Evolutionary conservation across 495 filamentous ascomycete species (phyloP).

Genomic region (Penicillium taxi): DNA sequence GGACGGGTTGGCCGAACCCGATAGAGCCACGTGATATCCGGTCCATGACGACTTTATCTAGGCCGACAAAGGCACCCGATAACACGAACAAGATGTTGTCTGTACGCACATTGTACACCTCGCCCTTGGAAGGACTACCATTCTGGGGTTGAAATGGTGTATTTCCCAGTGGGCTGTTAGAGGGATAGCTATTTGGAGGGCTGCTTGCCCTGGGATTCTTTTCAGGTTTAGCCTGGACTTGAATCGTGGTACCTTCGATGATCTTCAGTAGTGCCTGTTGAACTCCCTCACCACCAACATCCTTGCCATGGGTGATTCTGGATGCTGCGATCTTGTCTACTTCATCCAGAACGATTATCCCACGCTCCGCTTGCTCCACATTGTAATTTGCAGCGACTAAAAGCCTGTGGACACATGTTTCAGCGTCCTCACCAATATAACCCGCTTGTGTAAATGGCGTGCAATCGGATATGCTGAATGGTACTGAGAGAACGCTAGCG

Average conservation of each 20-base stretch:
- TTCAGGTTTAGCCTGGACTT: conserved; percentile 74
- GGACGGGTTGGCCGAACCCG: conserved; percentile 81
- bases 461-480: conserved; percentile 96
- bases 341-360: conserved; percentile 93
- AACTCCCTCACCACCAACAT: conserved; percentile 88
- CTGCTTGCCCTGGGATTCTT: conserved; percentile 45
- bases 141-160: conserved; percentile 32
- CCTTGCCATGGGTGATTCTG: conserved; percentile 62
- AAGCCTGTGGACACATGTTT: conserved; percentile 83
- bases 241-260: conserved; percentile 90
- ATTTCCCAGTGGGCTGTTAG: conserved; percentile 43
- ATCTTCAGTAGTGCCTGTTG: conserved; percentile 95
- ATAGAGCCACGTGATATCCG: conserved; percentile 82
- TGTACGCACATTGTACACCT: conserved; percentile 84
- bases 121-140: conserved; percentile 54
- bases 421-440: conserved; percentile 94
- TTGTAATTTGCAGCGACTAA: conserved; percentile 88
- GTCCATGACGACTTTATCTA: conserved; percentile 81
- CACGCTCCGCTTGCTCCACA: conserved; percentile 73
- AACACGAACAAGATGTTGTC: conserved; percentile 96
- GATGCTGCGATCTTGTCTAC: conserved; percentile 89
- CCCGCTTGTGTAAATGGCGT: conserved; percentile 95
- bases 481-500: conserved; percentile 74
- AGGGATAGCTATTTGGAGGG: conserved; percentile 36
- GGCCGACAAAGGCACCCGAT: conserved; percentile 88